These are phyloP conservation scores for Leishmania martiniquensis DNA, from an alignment of 208 protist species.

Conservation along the genomic window DNA sequence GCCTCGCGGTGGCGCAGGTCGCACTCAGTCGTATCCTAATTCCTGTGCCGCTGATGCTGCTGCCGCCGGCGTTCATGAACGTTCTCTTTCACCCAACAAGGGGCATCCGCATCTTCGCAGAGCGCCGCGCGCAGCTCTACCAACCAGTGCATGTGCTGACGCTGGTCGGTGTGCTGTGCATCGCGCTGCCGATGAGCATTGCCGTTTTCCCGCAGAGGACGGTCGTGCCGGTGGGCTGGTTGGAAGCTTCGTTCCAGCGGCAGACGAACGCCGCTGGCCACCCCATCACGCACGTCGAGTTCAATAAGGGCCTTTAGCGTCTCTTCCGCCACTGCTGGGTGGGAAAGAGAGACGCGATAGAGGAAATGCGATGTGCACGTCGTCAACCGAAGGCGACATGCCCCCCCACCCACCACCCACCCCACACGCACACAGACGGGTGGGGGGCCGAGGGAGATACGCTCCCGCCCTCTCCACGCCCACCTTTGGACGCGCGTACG, in stretches of 20 bases:
- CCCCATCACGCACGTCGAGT: slow-evolving; percentile 38
- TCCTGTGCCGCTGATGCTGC: slow-evolving; percentile 64
- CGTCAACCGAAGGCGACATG: background rate
- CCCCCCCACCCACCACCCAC: too few relatives aligned
- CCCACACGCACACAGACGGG: too few relatives aligned
- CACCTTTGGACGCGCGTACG: background rate
- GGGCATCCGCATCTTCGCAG: slow-evolving; percentile 39
- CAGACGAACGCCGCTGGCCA: slow-evolving; percentile 40
- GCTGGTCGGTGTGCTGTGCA: slow-evolving; percentile 43
- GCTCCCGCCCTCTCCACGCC: background rate
- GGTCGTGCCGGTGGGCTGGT: slow-evolving; percentile 39
- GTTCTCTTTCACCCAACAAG: slow-evolving; percentile 38
- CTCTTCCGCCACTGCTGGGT: background rate
- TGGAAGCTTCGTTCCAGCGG: slow-evolving; percentile 47
- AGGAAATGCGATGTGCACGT: background rate
- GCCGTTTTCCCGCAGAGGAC: slow-evolving; percentile 64
- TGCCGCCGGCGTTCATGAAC: slow-evolving; percentile 78
- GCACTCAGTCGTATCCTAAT: slow-evolving; percentile 70
- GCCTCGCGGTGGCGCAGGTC: slow-evolving; percentile 67
- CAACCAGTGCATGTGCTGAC: slow-evolving; percentile 51
- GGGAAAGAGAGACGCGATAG: background rate
- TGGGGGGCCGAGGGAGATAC: background rate
- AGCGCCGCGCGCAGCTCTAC: slow-evolving; percentile 41
- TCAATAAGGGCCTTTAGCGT: slow-evolving; percentile 58
- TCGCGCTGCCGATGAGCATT: slow-evolving; percentile 58